Percentiles rank a stretch among this genome's conserved stretches.
Evolutionary conservation across 192 early-diverging fungal genomes (phyloP).

Genomic region (Coemansia nantahalensis): DNA sequence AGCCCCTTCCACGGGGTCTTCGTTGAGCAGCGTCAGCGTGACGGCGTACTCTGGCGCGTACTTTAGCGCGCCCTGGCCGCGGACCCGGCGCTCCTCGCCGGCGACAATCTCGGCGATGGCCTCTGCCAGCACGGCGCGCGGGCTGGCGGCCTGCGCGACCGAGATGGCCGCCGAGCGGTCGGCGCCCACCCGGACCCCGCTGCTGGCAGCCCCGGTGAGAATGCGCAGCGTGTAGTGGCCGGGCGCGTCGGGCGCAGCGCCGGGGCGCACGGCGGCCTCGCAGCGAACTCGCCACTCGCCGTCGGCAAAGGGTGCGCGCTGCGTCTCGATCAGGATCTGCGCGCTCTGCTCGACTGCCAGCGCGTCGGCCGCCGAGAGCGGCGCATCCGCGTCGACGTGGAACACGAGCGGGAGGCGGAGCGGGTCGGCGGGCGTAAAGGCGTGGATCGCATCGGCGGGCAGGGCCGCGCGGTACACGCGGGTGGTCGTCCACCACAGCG

Average conservation of each 20-base stretch:
- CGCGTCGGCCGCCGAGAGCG: constrained; percentile 2
- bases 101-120: constrained; percentile 19
- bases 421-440: constrained; percentile 9
- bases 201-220: not conserved
- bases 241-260: constrained; percentile 11
- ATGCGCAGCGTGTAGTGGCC: constrained; percentile 41
- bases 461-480: constrained; percentile 50
- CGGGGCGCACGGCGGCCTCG: not conserved
- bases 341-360: constrained; percentile 5
- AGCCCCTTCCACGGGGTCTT: constrained; percentile 63
- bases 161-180: constrained; percentile 8
- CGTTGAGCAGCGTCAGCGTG: constrained; percentile 85
- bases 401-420: constrained; percentile 28
- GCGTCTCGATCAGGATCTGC: constrained; percentile 9
- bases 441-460: constrained; percentile 19
- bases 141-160: not conserved
- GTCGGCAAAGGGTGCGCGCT: constrained; percentile 5
- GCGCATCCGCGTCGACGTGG: constrained; percentile 19
- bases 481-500: constrained; percentile 53
- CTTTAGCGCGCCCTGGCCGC: constrained; percentile 58
- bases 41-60: constrained; percentile 83
- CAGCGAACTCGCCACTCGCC: constrained; percentile 27
- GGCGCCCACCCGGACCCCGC: constrained; percentile 2
- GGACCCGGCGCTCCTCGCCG: constrained; percentile 24
- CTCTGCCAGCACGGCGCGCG: not conserved